Evolutionary conservation across 2,329 filamentous ascomycete genomes (phyloP).

Genomic region (Alternaria viburni): DNA sequence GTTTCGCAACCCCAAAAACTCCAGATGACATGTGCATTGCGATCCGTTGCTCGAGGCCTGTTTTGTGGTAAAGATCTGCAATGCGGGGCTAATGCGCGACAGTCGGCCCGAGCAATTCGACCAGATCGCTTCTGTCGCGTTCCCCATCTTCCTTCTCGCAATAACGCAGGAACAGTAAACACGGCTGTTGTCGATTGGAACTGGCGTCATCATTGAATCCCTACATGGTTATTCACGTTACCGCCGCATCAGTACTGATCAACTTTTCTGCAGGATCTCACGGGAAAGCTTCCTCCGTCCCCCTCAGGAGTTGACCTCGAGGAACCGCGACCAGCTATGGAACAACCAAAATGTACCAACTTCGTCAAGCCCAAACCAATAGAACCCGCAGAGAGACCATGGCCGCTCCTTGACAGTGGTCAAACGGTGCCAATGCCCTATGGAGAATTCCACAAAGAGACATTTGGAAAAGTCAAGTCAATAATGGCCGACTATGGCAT

Average conservation of each 20-base stretch:
- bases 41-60: not conserved
- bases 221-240: not conserved
- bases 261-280: not conserved
- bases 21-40: not conserved
- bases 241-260: not conserved
- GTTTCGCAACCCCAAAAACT: not conserved
- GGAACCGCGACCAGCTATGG: not conserved
- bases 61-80: not conserved
- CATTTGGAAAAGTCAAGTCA: not conserved
- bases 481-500: not conserved
- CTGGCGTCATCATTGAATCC: not conserved
- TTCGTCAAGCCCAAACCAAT: not conserved
- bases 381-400: not conserved
- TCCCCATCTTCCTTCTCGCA: not conserved
- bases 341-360: not conserved
- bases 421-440: not conserved
- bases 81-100: not conserved
- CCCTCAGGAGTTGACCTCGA: not conserved
- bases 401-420: not conserved
- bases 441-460: not conserved
- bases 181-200: not conserved
- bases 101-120: not conserved
- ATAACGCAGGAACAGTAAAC: not conserved
- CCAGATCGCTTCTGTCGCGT: not conserved
- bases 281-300: not conserved